These are phyloP conservation scores for Rutstroemia sp. DNA, from an alignment of 2,329 filamentous ascomycete species.

Conservation along the genomic window DNA sequence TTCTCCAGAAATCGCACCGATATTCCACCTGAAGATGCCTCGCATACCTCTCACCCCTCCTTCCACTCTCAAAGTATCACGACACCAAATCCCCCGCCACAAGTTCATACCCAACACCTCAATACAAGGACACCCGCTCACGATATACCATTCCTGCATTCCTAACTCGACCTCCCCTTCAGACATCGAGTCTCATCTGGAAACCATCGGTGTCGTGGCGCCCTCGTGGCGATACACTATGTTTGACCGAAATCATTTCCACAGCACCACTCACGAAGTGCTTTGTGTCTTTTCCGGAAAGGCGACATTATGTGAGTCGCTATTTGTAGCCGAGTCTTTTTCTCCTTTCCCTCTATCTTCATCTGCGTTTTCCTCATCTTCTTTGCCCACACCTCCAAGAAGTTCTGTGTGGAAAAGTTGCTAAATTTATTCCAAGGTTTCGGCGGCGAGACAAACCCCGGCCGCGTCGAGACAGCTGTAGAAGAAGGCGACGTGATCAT, in stretches of 20 bases:
- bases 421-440: constrained; percentile 36
- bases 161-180: constrained; percentile 36
- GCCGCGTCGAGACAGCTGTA: constrained; percentile 47
- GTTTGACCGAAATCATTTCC: constrained; percentile 42
- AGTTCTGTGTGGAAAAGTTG: not conserved
- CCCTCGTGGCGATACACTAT: constrained; percentile 65
- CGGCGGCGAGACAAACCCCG: constrained; percentile 54
- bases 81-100: constrained; percentile 51
- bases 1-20: not conserved
- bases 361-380: too few relatives aligned
- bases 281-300: constrained; percentile 51
- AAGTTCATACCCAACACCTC: constrained; percentile 55
- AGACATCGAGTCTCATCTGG: constrained; percentile 49
- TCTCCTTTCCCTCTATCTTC: not conserved
- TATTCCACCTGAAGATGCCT: constrained; percentile 14
- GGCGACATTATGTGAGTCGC: constrained; percentile 44
- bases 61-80: constrained; percentile 35
- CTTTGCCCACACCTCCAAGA: too few relatives aligned
- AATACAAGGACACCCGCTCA: constrained; percentile 47
- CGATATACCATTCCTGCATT: constrained; percentile 59
- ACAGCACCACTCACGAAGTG: constrained; percentile 59
- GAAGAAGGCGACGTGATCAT: constrained; percentile 55
- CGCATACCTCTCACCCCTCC: constrained; percentile 41
- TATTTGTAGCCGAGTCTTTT: not conserved
- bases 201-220: constrained; percentile 42